Evolutionary conservation across 2,329 filamentous ascomycete species (phyloP).

Genomic region (Epichloe gansuensis): DNA sequence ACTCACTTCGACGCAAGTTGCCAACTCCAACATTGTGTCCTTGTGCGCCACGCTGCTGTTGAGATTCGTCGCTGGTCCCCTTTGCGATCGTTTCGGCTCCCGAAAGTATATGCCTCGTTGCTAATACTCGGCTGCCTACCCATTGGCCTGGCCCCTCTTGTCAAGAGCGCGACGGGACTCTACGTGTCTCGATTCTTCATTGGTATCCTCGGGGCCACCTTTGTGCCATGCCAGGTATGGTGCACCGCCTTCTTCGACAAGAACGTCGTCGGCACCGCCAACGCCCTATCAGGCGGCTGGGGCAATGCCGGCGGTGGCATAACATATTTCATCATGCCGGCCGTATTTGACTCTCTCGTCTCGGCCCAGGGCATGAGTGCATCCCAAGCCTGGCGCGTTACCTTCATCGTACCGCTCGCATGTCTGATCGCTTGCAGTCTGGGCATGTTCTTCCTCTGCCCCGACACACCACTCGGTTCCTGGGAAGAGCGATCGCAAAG

Average conservation of each 20-base stretch:
- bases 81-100: constrained; percentile 78
- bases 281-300: constrained; percentile 72
- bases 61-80: constrained; percentile 64
- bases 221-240: constrained; percentile 86
- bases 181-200: constrained; percentile 68
- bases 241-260: constrained; percentile 89
- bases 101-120: constrained; percentile 65
- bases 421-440: constrained; percentile 56
- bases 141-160: constrained; percentile 68
- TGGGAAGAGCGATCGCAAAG: constrained; percentile 62
- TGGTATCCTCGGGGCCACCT: constrained; percentile 64
- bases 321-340: constrained; percentile 90
- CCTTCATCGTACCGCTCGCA: constrained; percentile 74
- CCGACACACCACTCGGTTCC: constrained; percentile 71
- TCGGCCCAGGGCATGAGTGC: constrained; percentile 43
- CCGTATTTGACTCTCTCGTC: constrained; percentile 69
- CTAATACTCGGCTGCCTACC: constrained; percentile 72
- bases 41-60: constrained; percentile 59
- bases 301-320: constrained; percentile 84
- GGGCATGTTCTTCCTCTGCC: constrained; percentile 60
- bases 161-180: constrained; percentile 50
- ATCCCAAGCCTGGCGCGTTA: constrained; percentile 69
- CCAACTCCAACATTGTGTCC: constrained; percentile 85
- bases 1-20: constrained; percentile 57
- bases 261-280: constrained; percentile 80